These are phyloP conservation scores for Aureobasidium namibiae DNA, from an alignment of 2,329 filamentous ascomycete genomes.

Conservation along the genomic window DNA sequence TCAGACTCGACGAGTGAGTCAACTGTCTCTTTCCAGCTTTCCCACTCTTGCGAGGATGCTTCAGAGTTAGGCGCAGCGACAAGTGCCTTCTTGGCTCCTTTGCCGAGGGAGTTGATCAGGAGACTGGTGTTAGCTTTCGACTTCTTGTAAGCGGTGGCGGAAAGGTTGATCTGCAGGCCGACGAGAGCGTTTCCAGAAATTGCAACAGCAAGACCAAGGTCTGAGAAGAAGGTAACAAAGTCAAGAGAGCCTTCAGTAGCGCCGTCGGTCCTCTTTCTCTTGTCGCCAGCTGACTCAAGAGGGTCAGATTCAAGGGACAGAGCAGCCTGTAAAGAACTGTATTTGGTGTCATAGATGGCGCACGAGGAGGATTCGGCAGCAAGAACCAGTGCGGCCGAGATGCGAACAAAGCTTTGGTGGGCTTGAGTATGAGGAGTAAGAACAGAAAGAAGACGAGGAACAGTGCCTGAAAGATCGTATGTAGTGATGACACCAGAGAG, in stretches of 20 bases:
- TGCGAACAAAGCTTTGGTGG: conserved; percentile 54
- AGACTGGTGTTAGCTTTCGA: conserved; percentile 42
- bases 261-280: conserved; percentile 15
- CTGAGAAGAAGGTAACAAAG: conserved; percentile 49
- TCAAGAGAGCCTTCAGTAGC: not conserved
- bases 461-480: conserved; percentile 55
- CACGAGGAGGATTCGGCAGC: conserved; percentile 50
- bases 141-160: conserved; percentile 27
- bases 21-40: conserved; percentile 22
- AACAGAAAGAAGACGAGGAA: conserved; percentile 50
- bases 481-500: conserved; percentile 46
- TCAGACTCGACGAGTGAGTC: conserved; percentile 19
- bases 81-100: conserved; percentile 40
- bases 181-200: conserved; percentile 56
- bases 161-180: conserved; percentile 49
- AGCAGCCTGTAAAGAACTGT: conserved; percentile 43
- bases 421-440: conserved; percentile 36
- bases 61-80: not conserved
- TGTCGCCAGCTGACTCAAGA: conserved; percentile 10
- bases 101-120: conserved; percentile 66
- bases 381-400: conserved; percentile 60
- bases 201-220: conserved; percentile 58
- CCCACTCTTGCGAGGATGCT: conserved; percentile 15
- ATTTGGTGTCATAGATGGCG: conserved; percentile 61
- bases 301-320: conserved; percentile 25